Evolutionary conservation across 225 moss, liverwort and hornwort species (phyloP).

Genomic region (Climacium dendroides): DNA sequence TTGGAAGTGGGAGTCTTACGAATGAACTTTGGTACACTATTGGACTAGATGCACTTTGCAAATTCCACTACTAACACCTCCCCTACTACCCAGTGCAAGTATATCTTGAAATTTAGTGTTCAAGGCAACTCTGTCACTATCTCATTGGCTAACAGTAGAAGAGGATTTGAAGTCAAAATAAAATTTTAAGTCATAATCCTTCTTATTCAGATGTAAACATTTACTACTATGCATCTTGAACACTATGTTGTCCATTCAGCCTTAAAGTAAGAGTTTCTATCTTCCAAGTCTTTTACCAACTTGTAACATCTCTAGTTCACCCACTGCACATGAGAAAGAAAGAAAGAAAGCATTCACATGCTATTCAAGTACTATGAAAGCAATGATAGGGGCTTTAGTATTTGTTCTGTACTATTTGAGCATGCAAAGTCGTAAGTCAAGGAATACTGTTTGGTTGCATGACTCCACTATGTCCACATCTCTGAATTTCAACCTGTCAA

Average conservation of each 20-base stretch:
- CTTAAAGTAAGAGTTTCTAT: not conserved
- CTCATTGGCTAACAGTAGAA: not conserved
- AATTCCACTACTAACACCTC: not conserved
- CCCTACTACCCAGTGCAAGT: not conserved
- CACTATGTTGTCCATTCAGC: not conserved
- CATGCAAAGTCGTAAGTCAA: not conserved
- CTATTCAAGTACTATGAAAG: not conserved
- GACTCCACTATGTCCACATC: not conserved
- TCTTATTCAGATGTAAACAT: not conserved
- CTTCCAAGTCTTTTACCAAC: not conserved
- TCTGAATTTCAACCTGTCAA: not conserved
- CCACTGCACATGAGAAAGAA: not conserved
- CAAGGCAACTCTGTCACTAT: not conserved
- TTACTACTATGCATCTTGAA: not conserved
- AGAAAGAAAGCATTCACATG: not conserved
- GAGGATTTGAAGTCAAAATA: not conserved
- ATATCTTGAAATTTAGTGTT: not conserved
- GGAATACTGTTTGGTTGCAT: not conserved
- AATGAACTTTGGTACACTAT: not conserved
- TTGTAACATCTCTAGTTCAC: not conserved
- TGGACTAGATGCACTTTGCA: not conserved
- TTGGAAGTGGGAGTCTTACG: not conserved
- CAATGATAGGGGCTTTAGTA: no score
- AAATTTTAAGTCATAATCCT: no score
- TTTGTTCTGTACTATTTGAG: not conserved